Evolutionary conservation across 306 rosid species (phyloP).

Genomic region (Acacia acuminata): DNA sequence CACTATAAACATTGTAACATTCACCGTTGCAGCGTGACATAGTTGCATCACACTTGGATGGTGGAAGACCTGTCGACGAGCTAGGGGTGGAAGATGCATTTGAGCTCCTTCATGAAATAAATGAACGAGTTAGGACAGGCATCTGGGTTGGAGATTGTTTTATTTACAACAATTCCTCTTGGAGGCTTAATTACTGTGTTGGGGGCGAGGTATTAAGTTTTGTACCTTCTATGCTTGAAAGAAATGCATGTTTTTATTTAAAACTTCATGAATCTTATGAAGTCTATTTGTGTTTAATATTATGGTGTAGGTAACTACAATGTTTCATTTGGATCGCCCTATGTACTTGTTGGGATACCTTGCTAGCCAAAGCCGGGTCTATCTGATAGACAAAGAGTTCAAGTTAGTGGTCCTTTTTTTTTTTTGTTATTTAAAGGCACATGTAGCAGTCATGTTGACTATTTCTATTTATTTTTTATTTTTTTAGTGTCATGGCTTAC

Average conservation of each 20-base stretch:
- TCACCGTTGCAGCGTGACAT: conserved; percentile 77
- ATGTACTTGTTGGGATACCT: conserved; percentile 99
- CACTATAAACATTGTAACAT: conserved; percentile 30
- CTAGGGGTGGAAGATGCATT: conserved; percentile 98
- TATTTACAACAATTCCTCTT: conserved; percentile 94
- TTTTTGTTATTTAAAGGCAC: conserved; percentile 23
- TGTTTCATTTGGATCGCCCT: conserved; percentile 99
- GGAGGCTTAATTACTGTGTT: conserved; percentile 98
- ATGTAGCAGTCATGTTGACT: conserved; percentile 11
- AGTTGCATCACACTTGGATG: conserved; percentile 81
- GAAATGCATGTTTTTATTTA: neutral
- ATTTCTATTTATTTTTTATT: conserved; percentile 22
- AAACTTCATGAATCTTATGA: conserved; percentile 21
- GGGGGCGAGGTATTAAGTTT: conserved; percentile 90
- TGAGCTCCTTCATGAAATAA: conserved; percentile 96
- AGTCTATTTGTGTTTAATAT: conserved; percentile 33
- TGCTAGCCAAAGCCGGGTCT: conserved; percentile 95
- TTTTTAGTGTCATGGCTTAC: conserved; percentile 86
- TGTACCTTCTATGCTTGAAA: conserved; percentile 13
- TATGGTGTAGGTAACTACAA: conserved; percentile 82
- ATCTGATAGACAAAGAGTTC: conserved; percentile 96
- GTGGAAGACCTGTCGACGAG: conserved; percentile 93
- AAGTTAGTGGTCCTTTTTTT: conserved; percentile 59
- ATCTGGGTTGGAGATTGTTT: conserved; percentile 99
- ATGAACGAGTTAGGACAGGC: conserved; percentile 96